Conservation (phyloP, 768 basidiomycete genomes). For the Mycena metata region DNA sequence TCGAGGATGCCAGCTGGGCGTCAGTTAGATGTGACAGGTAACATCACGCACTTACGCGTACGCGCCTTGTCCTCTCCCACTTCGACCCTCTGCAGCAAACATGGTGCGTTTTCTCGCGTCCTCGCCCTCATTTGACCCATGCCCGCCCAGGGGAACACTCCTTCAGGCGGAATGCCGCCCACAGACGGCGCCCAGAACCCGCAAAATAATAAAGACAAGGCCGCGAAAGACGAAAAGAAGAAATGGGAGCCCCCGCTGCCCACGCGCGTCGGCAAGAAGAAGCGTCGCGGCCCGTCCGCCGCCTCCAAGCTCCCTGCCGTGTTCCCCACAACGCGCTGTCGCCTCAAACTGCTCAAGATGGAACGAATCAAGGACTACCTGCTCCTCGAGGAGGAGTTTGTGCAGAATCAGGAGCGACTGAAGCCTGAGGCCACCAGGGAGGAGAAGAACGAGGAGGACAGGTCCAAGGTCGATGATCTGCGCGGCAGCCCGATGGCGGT, state of each 20-base stretch:
- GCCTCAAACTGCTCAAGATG: slow-evolving; percentile 93
- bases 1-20: slow-evolving; percentile 17
- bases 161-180: slow-evolving; percentile 70
- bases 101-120: slow-evolving; percentile 43
- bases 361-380: slow-evolving; percentile 99
- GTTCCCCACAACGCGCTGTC: slow-evolving; percentile 94
- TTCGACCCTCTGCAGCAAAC: slow-evolving; percentile 11
- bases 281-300: slow-evolving; percentile 91
- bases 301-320: slow-evolving; percentile 94
- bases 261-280: slow-evolving; percentile 97
- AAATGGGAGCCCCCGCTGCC: slow-evolving; percentile 99
- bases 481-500: slow-evolving; percentile 98
- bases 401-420: slow-evolving; percentile 91
- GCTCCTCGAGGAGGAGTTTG: slow-evolving; percentile 94
- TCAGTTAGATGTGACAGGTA: slow-evolving; percentile 38
- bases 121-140: neutral
- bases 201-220: slow-evolving; percentile 51
- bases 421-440: slow-evolving; percentile 90
- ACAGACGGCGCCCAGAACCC: slow-evolving; percentile 63
- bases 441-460: slow-evolving; percentile 96
- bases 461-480: slow-evolving; percentile 92
- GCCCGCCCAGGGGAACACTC: slow-evolving; percentile 74
- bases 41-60: slow-evolving; percentile 66
- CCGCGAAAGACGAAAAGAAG: slow-evolving; percentile 75
- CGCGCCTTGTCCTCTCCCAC: slow-evolving; percentile 31